Evolutionary conservation across 495 filamentous ascomycete genomes (phyloP), one percentile per base, ranked within the genome.

Genomic region (Pyronema domesticum): DNA sequence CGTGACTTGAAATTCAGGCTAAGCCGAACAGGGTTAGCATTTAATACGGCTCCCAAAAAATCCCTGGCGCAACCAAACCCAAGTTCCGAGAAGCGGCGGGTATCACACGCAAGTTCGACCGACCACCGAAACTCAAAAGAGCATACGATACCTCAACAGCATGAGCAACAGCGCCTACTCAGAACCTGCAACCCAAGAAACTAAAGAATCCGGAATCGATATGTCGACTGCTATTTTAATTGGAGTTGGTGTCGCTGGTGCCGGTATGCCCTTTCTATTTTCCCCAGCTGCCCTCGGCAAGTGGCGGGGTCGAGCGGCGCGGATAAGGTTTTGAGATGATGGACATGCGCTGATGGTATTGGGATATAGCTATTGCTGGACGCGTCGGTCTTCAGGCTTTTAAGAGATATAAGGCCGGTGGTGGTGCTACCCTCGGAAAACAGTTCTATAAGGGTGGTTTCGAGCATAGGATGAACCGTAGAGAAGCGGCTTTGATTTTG

Each of bases 361-460:
- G 14, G 13, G 10, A 23, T 9, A n/a, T 17, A 64, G 60, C 60
- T 10, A 53, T 64, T 30, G 61, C 54, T 46, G 89, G 89, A 61
- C 82, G 91, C 59, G 88, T 93, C 58, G 91, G 89, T 51, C 73
- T 93, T 9, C 81, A 95, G 49, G 91, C 93, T 51, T 76, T 86
- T 63, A 82, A 87, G 45, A 79, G 85, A 54, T 95, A 82, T 52
- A 75, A 80, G 57, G 86, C 83, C 64, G 81, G 81, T 61, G 68
- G 68, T 17, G 68, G 67, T 23, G 62, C 57, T n/a, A 70, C 73
- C 3, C 68, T 94, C 53, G 89, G 91, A 57, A 85, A 85, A 68
- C 80, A 85, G 34, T 99, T 84, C 67, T 96, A 94, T 74, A 96
- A 95, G 70, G 91, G 91, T 62, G 91, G 91, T 35, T 99, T 99